Percentiles rank a stretch among this genome's conserved stretches.
These are phyloP conservation scores for Pythium pyrilobum DNA, from an alignment of 352 stramenopile genomes.

Conservation along the genomic window DNA sequence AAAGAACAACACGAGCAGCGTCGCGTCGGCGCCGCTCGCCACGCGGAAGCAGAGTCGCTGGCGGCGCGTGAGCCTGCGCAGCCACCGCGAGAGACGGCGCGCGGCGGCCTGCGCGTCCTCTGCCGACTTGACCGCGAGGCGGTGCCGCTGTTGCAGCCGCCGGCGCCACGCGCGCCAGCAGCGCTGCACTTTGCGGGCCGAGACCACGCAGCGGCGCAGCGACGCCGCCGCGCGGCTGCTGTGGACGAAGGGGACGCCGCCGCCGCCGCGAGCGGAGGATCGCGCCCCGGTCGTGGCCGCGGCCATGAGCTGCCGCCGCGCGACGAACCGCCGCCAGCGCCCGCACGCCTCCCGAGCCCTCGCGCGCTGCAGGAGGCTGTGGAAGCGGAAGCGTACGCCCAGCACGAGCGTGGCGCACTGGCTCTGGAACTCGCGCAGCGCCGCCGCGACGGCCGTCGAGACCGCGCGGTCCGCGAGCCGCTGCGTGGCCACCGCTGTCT, in stretches of 20 bases:
- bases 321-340: slow-evolving; percentile 9
- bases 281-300: slow-evolving; percentile 7
- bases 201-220: slow-evolving; percentile 11
- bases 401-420: not conserved
- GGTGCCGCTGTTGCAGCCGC: not conserved
- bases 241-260: too few species aligned
- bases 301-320: not conserved
- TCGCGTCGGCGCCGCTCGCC: not conserved
- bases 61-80: not conserved
- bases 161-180: slow-evolving; percentile 12
- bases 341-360: slow-evolving; percentile 1
- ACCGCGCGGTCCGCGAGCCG: not conserved
- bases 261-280: too few species aligned
- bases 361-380: not conserved
- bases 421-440: not conserved
- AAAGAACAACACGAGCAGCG: slow-evolving; percentile 35
- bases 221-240: too few species aligned
- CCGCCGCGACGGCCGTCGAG: not conserved
- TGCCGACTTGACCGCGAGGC: not conserved
- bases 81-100: not conserved
- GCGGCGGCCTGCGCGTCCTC: slow-evolving; percentile 9
- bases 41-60: not conserved
- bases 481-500: slow-evolving; percentile 8
- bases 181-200: slow-evolving; percentile 15
- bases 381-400: not conserved